Conservation (phyloP, 2,329 filamentous ascomycete genomes). For the Pestalotiopsis sp. region DNA sequence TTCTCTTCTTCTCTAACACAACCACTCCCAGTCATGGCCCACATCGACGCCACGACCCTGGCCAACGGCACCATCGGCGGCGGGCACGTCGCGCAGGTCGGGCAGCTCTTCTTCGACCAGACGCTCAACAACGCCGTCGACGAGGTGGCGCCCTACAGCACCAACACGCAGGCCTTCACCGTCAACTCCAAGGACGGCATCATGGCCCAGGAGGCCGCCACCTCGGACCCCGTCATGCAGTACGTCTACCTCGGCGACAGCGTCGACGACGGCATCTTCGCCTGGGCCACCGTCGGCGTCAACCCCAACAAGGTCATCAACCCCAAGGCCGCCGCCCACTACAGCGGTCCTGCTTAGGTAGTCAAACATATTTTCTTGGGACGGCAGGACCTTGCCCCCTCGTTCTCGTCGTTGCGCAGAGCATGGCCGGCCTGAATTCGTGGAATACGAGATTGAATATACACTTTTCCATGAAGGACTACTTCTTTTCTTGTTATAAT, state of each 20-base stretch:
- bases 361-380: neutral
- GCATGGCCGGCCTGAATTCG: neutral
- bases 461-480: neutral
- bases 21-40: constrained; percentile 13
- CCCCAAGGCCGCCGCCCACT: constrained; percentile 19
- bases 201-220: constrained; percentile 10
- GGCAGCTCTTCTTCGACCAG: constrained; percentile 36
- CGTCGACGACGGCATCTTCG: constrained; percentile 11
- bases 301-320: constrained; percentile 16
- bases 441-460: neutral
- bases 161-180: constrained; percentile 12
- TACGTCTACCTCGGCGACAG: constrained; percentile 12
- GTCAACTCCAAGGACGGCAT: constrained; percentile 7
- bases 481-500: neutral
- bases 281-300: constrained; percentile 10
- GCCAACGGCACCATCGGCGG: constrained; percentile 20
- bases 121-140: constrained; percentile 16
- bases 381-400: neutral
- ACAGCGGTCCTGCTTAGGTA: constrained; percentile 5
- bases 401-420: neutral
- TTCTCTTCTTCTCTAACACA: neutral
- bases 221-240: constrained; percentile 8
- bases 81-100: constrained; percentile 31
- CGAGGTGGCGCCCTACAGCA: constrained; percentile 7
- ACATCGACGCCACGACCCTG: constrained; percentile 22